These are phyloP conservation scores for Cyclotella sp. DNA, from an alignment of 108 stramenopile genomes.

Conservation along the genomic window DNA sequence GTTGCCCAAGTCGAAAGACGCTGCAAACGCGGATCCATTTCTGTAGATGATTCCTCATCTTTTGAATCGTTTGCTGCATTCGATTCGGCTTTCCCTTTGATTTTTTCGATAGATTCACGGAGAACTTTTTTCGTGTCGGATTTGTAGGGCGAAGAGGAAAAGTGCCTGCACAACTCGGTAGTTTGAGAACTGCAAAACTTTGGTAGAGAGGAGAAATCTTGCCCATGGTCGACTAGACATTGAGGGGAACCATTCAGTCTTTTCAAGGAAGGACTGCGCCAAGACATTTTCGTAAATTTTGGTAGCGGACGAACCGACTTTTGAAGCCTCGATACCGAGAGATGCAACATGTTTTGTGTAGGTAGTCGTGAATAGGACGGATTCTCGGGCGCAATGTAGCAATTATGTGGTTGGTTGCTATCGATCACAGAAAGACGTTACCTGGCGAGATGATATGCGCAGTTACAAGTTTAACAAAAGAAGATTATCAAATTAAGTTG, in stretches of 20 bases:
- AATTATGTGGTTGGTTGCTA: background rate
- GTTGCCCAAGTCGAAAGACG: slow-evolving; percentile 24
- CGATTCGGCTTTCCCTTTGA: slow-evolving; percentile 26
- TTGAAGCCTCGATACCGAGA: background rate
- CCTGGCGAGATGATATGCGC: no score
- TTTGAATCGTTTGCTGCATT: slow-evolving; percentile 6
- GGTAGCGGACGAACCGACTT: background rate
- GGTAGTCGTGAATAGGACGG: background rate
- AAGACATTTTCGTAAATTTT: background rate
- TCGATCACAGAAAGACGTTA: background rate
- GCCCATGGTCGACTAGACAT: no score
- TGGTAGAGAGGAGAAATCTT: background rate
- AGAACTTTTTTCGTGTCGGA: slow-evolving; percentile 45
- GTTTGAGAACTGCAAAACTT: background rate
- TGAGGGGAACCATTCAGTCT: no score
- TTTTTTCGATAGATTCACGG: slow-evolving; percentile 47
- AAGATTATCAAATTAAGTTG: no score
- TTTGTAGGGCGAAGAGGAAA: slow-evolving; percentile 2
- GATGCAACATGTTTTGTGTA: background rate
- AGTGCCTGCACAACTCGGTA: background rate
- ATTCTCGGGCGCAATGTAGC: background rate
- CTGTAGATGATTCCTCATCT: background rate
- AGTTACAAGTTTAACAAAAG: no score
- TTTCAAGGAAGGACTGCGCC: background rate
- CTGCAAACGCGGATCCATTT: slow-evolving; percentile 33